Conservation (phyloP, 1,284 basidiomycete species). For the Volvariella volvacea region DNA sequence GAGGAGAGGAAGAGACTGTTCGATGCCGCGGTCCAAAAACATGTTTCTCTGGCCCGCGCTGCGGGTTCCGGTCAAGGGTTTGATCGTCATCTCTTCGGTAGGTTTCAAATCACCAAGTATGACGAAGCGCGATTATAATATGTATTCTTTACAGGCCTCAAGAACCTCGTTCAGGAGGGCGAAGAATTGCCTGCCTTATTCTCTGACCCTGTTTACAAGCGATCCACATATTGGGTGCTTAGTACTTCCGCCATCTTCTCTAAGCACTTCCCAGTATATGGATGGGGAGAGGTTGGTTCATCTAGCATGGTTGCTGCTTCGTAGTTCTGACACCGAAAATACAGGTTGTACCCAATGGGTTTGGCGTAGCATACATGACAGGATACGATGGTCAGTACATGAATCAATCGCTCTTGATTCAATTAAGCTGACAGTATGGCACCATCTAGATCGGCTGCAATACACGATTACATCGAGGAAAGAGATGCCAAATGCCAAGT, state of each 20-base stretch:
- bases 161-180: conserved; percentile 52
- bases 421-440: conserved; percentile 1
- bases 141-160: conserved; percentile 44
- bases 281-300: conserved; percentile 71
- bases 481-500: conserved; percentile 69
- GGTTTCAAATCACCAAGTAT: conserved; percentile 12
- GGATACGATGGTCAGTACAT: conserved; percentile 60
- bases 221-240: conserved; percentile 65
- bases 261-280: conserved; percentile 74
- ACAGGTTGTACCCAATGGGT: conserved; percentile 72
- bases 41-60: conserved; percentile 62
- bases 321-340: conserved; percentile 8
- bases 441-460: conserved; percentile 59
- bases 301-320: conserved; percentile 1
- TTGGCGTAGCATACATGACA: conserved; percentile 75
- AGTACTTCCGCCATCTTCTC: conserved; percentile 88
- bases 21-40: conserved; percentile 60
- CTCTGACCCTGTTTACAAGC: conserved; percentile 62
- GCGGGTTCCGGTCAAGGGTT: conserved; percentile 74
- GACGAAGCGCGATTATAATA: neutral
- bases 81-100: conserved; percentile 81
- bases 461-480: conserved; percentile 76
- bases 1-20: conserved; percentile 55
- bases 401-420: neutral
- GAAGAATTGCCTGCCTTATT: conserved; percentile 65